Evolutionary conservation across 257 asterid species (phyloP), one percentile per base, ranked within the genome.

Genomic region (Forsythia viridissima): DNA sequence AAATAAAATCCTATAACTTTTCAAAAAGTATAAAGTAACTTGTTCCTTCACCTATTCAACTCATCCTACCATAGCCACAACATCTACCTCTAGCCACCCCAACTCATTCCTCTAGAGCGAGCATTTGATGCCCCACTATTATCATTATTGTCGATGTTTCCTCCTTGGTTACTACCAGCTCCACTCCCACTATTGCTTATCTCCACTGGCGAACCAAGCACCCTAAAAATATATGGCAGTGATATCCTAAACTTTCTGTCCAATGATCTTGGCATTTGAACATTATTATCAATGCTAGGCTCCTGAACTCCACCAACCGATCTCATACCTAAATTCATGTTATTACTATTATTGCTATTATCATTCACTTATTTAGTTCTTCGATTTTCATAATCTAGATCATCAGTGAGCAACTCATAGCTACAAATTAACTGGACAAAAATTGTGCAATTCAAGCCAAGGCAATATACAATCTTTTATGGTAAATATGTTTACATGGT

Each of bases 401-500:
- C 97, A 83, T 94, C 97, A 4, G 99, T 94, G 38, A 98, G 98
- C 82, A 94, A 73, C 85, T 94, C 96, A 69, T 85, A 87, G 8
- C 99, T 89, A 80, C 99, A 94, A 76, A 93, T 30, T 30, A 30
- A 24, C 94, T 0, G 99, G 98, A 81, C 99, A 93, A 18, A 97
- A 91, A 79, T 94, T 94, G 72, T 91, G 97, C 94, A 94, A 42
- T 80, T 93, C 96, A 69, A 94, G 85, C 99, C 99, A 94, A 1
- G 97, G 98, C 46, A 91, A 51, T 70, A 93, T 93, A 77, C 99
- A 94, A 73, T 87, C 98, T 36, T 88, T 0, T 86, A 46, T 94
- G 99, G 80, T 94, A 94, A 21, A 94, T 82, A 83, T 94, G 99
- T 76, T 92, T 93, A 84, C 98, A 94, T 1, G 98, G 98, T 82